Evolutionary conservation across 495 filamentous ascomycete genomes (phyloP).

Genomic region (Annulohypoxylon bovei): DNA sequence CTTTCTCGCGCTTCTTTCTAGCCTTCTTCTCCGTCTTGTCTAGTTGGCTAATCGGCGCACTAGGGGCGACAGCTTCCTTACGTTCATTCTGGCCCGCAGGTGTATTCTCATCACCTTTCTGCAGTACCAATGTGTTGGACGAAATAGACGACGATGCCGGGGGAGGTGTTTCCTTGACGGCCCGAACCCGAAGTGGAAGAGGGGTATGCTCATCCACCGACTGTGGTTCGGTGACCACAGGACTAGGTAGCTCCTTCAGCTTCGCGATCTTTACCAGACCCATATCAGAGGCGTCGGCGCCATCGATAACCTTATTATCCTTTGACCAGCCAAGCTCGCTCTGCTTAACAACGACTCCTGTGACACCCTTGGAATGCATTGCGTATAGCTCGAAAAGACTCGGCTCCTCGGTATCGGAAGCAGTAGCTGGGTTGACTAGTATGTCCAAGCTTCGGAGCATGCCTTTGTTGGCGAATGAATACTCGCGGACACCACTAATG

Average conservation of each 20-base stretch:
- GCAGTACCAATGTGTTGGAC: slow-evolving; percentile 28
- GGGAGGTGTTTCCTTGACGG: slow-evolving; percentile 50
- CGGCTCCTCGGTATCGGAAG: slow-evolving; percentile 64
- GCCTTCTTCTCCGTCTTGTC: slow-evolving; percentile 60
- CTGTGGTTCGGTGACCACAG: slow-evolving; percentile 46
- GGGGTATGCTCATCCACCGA: slow-evolving; percentile 32
- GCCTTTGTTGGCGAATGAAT: slow-evolving; percentile 89
- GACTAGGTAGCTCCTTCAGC: slow-evolving; percentile 51
- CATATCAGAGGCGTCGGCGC: slow-evolving; percentile 76
- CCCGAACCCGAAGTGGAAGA: slow-evolving; percentile 51
- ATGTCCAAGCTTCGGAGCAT: slow-evolving; percentile 90
- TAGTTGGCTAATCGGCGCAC: slow-evolving; percentile 50
- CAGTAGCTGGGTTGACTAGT: slow-evolving; percentile 67
- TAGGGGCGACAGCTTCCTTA: slow-evolving; percentile 50
- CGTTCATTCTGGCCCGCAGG: slow-evolving; percentile 46
- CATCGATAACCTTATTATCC: slow-evolving; percentile 82
- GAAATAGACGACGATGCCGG: slow-evolving; percentile 23
- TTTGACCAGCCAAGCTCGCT: slow-evolving; percentile 88
- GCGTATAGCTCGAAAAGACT: slow-evolving; percentile 93
- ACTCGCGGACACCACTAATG: slow-evolving; percentile 93
- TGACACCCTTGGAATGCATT: slow-evolving; percentile 96
- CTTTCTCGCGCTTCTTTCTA: slow-evolving; percentile 58
- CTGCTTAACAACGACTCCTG: slow-evolving; percentile 82
- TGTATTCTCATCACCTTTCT: slow-evolving; percentile 31
- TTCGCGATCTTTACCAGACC: slow-evolving; percentile 64